Base-by-base conservation (phyloP, 73 alveolate species). In the Paraurostyla sp. region DNA sequence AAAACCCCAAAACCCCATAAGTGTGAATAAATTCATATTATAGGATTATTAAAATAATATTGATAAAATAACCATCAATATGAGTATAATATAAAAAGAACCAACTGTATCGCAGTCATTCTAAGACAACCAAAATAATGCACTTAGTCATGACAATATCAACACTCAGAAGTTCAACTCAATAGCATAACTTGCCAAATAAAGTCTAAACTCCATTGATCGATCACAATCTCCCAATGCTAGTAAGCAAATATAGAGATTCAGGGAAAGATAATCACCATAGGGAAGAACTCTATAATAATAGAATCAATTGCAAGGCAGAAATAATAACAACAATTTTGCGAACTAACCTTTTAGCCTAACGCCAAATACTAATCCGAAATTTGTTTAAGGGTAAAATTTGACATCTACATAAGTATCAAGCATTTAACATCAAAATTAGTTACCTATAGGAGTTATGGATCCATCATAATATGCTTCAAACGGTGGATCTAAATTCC, bases 11-110 rank as follows among this genome's bases (percentile, higher is more conserved):
- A n/a, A n/a, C n/a, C n/a, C n/a, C n/a, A n/a, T n/a, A n/a, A n/a
- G n/a, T n/a, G n/a, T n/a, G n/a, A n/a, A n/a, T n/a, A n/a, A n/a
- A n/a, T n/a, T n/a, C n/a, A n/a, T n/a, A n/a, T n/a, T n/a, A n/a
- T n/a, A n/a, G n/a, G n/a, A n/a, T n/a, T n/a, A n/a, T n/a, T n/a
- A n/a, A n/a, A n/a, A n/a, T n/a, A n/a, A n/a, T n/a, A n/a, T n/a
- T n/a, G n/a, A n/a, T n/a, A 56, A 1, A 65, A 38, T 65, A 65
- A 65, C 82, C 35, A 65, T 65, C 58, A 65, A 59, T 27, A 59
- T 59, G 76, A 59, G 76, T 59, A 16, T 7, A 30, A 59, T 4
- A 6, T 59, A 25, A 59, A 59, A 30, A 20, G 76, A 59, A 27
- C 25, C 22, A 59, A 11, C 42, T 7, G 7, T 25, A 11, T 4